Evolutionary conservation across 306 rosid species (phyloP), one percentile per base, ranked within the genome.

Genomic region (Trichosanthes truncata): DNA sequence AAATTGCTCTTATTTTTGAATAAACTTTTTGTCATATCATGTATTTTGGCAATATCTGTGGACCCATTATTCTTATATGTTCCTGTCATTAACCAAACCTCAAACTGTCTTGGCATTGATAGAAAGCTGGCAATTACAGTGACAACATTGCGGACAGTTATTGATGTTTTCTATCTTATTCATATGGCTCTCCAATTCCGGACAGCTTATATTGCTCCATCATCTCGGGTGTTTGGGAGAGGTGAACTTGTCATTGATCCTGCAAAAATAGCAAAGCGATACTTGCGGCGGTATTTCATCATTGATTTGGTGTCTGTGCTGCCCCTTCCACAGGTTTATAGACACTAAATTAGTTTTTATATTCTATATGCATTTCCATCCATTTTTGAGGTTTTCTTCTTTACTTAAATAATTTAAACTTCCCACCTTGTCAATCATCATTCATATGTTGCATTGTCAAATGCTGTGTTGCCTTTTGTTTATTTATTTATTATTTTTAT

Each of bases 111-210:
- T 65, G 92, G 97, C 73, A 91, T 95, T 52, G 97, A 93, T 81
- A 83, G 84, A 78, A 92, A 82, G 80, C 78, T 95, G 87, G 96
- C 97, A 18, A 82, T 90, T 78, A 91, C 81, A 61, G 97, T 89
- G 38, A 95, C 93, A 71, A 92, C 99, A 69, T 73, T 95, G 87
- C 88, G 99, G 83, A 89, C 97, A 65, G 67, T 91, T 71, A 80
- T 95, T 45, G 99, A 95, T 86, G 89, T 85, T 75, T 95, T 95
- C 87, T 92, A 90, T 86, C 96, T 95, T 76, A 65, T 91, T 80
- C 96, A 88, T 90, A 95, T 95, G 96, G 99, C 96, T 78, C 93
- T 95, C 84, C 99, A 91, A 81, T 95, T 95, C 74, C 97, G 97
- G 76, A 95, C 97, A 40, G 97, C 97, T 53, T 92, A 92, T 83